phyloP scores from a whole-genome alignment of 306 rosid genomes.

The Quercus bicolor region DNA sequence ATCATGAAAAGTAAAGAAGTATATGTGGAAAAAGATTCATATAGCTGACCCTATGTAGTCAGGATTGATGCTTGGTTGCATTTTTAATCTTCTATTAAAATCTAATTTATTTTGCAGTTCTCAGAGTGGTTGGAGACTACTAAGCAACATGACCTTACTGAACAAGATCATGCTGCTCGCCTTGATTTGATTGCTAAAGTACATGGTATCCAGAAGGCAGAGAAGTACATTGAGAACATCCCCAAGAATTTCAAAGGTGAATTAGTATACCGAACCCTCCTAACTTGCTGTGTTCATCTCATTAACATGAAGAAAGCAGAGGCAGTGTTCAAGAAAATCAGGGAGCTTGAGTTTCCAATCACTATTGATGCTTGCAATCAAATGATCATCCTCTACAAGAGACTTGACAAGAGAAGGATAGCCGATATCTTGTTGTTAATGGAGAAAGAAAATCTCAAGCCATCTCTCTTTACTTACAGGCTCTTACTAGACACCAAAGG shows the following conservation, averaged over 20 bases:
- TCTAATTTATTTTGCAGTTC: conserved; percentile 4
- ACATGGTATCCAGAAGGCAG: conserved; percentile 7
- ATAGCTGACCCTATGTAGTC: neutral
- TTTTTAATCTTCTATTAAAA: neutral
- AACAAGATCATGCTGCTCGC: conserved; percentile 12
- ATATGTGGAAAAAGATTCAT: neutral
- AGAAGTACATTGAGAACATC: conserved; percentile 15
- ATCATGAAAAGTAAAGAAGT: neutral
- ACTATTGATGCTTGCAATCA: conserved; percentile 14
- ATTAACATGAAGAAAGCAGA: conserved; percentile 16
- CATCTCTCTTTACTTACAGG: conserved; percentile 18
- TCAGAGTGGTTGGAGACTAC: conserved; percentile 16
- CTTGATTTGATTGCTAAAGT: conserved; percentile 20
- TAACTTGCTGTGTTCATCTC: neutral
- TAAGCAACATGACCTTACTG: neutral
- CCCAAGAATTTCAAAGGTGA: conserved; percentile 3
- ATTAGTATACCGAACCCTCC: conserved; percentile 11
- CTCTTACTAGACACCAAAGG: conserved; percentile 4
- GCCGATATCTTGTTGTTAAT: conserved; percentile 14
- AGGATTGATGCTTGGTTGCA: neutral
- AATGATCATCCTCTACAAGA: conserved; percentile 22
- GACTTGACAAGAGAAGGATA: neutral
- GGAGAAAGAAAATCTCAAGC: conserved; percentile 20
- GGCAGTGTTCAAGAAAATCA: conserved; percentile 14
- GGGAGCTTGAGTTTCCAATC: conserved; percentile 10